phyloP scores from a whole-genome alignment of 306 rosid species.

The Quercus alba region DNA sequence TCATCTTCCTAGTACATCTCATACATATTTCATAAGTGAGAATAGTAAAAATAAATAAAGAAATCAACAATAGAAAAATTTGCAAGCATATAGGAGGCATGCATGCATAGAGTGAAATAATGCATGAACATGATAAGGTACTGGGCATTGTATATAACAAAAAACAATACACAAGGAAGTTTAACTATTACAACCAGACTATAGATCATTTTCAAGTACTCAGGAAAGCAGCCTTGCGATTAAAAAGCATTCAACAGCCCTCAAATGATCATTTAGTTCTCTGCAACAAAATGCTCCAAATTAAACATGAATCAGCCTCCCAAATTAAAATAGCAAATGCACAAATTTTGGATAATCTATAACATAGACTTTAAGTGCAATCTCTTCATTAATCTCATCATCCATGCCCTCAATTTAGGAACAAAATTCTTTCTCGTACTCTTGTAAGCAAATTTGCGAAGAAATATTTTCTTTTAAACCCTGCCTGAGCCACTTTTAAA shows the following conservation, averaged over 20 bases:
- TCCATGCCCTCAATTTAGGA: background rate
- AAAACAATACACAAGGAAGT: background rate
- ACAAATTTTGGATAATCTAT: background rate
- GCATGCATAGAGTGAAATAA: background rate
- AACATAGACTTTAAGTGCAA: background rate
- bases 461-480: background rate
- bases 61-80: conserved; percentile 13
- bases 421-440: background rate
- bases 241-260: background rate
- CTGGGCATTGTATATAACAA: background rate
- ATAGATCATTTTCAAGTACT: background rate
- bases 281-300: background rate
- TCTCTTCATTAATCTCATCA: background rate
- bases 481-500: background rate
- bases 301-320: background rate
- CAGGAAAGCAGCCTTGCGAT: background rate
- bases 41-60: background rate
- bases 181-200: background rate
- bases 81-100: background rate
- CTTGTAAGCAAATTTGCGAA: background rate
- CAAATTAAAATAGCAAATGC: background rate
- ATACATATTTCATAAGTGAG: background rate
- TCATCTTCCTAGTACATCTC: conserved; percentile 78
- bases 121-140: background rate
- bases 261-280: background rate